Percentiles rank a stretch among this genome's conserved stretches.
These are phyloP conservation scores for Exophiala sideris DNA, from an alignment of 2,329 filamentous ascomycete genomes.

Conservation along the genomic window DNA sequence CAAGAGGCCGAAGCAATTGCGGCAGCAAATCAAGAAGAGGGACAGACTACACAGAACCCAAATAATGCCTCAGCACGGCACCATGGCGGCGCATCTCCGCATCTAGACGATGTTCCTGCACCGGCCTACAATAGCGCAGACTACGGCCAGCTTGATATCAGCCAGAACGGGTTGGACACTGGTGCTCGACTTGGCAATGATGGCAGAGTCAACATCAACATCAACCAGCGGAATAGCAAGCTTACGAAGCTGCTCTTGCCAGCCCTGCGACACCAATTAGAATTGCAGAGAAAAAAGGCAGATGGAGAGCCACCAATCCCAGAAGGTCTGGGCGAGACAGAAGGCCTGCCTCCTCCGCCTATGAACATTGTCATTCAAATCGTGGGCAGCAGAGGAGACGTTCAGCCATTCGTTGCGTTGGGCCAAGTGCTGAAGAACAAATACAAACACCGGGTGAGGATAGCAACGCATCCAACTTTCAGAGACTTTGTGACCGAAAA, in stretches of 20 bases:
- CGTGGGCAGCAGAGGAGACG: constrained; percentile 70
- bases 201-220: constrained; percentile 75
- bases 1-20: constrained; percentile 16
- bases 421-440: constrained; percentile 62
- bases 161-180: constrained; percentile 61
- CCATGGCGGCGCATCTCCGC: constrained; percentile 18
- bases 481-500: constrained; percentile 65
- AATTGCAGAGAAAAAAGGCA: constrained; percentile 45
- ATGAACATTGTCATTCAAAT: constrained; percentile 73
- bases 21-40: constrained; percentile 17
- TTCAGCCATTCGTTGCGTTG: constrained; percentile 71
- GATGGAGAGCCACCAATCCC: constrained; percentile 63
- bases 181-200: constrained; percentile 65
- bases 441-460: constrained; percentile 67
- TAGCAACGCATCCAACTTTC: constrained; percentile 71
- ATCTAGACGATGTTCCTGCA: constrained; percentile 27
- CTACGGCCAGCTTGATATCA: constrained; percentile 61
- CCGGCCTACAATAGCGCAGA: constrained; percentile 33
- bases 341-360: constrained; percentile 55
- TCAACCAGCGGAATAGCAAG: constrained; percentile 66
- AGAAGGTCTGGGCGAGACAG: constrained; percentile 64
- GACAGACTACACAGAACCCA: not conserved
- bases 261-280: constrained; percentile 57
- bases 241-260: constrained; percentile 67
- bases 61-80: constrained; percentile 7